These are phyloP conservation scores for Fistulifera solaris DNA, from an alignment of 108 stramenopile genomes.

Conservation along the genomic window DNA sequence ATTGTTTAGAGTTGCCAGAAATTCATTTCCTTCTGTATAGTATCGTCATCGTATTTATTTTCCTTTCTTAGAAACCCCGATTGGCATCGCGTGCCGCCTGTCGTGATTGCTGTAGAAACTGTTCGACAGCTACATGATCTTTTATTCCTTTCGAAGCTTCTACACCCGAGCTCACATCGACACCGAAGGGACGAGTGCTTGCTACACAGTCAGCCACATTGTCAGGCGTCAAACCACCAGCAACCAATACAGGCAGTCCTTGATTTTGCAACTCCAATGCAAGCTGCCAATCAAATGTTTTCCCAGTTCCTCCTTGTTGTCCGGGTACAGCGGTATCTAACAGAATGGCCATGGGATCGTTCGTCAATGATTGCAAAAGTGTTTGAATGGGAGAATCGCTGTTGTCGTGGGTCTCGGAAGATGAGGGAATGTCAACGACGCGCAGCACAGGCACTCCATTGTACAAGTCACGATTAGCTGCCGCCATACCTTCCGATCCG, in stretches of 20 bases:
- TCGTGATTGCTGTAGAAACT: conserved; percentile 70
- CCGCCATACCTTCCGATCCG: conserved; percentile 86
- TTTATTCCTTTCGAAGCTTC: conserved; percentile 82
- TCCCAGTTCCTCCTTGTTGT: conserved; percentile 85
- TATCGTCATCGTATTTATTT: too few species aligned
- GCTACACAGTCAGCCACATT: conserved; percentile 76
- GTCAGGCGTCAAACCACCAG: conserved; percentile 87
- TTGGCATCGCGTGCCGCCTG: conserved; percentile 64
- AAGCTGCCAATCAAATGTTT: conserved; percentile 89
- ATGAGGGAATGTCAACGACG: conserved; percentile 86
- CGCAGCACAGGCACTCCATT: conserved; percentile 82
- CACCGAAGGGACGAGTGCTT: conserved; percentile 76
- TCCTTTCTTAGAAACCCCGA: conserved; percentile 58
- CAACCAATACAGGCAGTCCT: conserved; percentile 94
- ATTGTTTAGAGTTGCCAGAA: too few species aligned
- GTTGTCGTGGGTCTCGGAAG: conserved; percentile 42
- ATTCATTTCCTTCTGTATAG: too few species aligned
- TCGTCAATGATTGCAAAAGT: conserved; percentile 45
- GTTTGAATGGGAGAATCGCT: conserved; percentile 38
- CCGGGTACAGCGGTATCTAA: conserved; percentile 93
- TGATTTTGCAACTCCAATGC: conserved; percentile 71
- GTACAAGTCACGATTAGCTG: conserved; percentile 39
- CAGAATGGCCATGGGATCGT: conserved; percentile 78
- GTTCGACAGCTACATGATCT: conserved; percentile 68
- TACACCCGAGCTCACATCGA: conserved; percentile 93